phyloP scores from a whole-genome alignment of 352 stramenopile species.

The Pythium sukuiense region DNA sequence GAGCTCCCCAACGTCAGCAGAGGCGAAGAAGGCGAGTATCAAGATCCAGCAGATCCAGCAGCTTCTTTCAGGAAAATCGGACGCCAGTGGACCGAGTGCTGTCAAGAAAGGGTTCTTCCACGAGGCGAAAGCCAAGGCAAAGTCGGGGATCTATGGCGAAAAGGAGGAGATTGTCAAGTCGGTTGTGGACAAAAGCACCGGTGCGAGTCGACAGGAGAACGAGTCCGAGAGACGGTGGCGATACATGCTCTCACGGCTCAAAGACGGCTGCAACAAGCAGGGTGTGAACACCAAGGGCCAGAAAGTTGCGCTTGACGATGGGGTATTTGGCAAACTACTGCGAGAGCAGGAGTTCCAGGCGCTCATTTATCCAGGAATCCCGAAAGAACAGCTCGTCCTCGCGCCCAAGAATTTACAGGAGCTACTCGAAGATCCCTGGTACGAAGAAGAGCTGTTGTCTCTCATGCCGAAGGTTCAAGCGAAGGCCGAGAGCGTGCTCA shows the following conservation, averaged over 20 bases:
- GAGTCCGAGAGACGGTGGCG: conserved; percentile 52
- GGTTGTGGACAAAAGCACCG: conserved; percentile 25
- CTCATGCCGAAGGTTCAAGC: conserved; percentile 83
- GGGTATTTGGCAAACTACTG: conserved; percentile 78
- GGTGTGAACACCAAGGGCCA: conserved; percentile 60
- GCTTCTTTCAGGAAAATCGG: conserved; percentile 10
- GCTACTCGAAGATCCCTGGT: conserved; percentile 77
- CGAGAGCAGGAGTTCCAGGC: conserved; percentile 67
- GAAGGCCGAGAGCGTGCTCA: conserved; percentile 74
- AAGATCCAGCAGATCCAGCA: conserved; percentile 22
- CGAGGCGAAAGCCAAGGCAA: conserved; percentile 21
- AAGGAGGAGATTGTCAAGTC: conserved; percentile 49
- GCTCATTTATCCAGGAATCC: conserved; percentile 80
- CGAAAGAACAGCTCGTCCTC: conserved; percentile 59
- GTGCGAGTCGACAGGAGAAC: conserved; percentile 30
- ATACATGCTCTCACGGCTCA: conserved; percentile 62
- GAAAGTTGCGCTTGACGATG: conserved; percentile 69
- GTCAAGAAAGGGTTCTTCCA: conserved; percentile 60
- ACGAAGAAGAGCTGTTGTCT: conserved; percentile 69
- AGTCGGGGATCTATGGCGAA: conserved; percentile 61
- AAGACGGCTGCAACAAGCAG: conserved; percentile 49
- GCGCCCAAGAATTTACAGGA: conserved; percentile 72
- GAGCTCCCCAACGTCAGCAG: conserved; percentile 26
- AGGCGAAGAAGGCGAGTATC: conserved; percentile 53
- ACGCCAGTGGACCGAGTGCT: not conserved